These are phyloP conservation scores for Galium porrigens DNA, from an alignment of 305 asterid species.

Conservation along the genomic window DNA sequence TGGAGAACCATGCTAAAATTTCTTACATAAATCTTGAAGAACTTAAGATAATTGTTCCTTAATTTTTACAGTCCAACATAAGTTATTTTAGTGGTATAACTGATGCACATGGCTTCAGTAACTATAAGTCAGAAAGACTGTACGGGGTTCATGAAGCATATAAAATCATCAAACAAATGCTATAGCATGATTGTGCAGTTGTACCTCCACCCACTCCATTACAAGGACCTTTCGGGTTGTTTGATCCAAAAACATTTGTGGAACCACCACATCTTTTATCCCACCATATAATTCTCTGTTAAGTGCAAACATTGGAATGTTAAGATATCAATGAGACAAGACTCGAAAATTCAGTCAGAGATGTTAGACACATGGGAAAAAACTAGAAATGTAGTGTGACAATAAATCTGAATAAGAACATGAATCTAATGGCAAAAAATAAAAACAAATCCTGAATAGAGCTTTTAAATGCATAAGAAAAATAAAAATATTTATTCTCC, in stretches of 20 bases:
- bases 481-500: background rate
- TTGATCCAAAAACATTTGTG: constrained; percentile 57
- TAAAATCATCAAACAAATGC: background rate
- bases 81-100: background rate
- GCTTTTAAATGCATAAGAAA: background rate
- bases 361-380: background rate
- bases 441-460: background rate
- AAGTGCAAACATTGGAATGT: background rate
- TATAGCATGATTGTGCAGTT: constrained; percentile 12
- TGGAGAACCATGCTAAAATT: background rate
- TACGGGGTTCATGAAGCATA: background rate
- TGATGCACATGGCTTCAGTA: background rate
- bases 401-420: background rate
- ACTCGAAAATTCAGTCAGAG: background rate
- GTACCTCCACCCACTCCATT: constrained; percentile 94
- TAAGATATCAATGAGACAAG: background rate
- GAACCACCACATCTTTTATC: constrained; percentile 74
- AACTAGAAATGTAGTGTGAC: background rate
- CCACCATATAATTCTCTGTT: constrained; percentile 66
- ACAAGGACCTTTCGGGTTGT: constrained; percentile 76
- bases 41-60: background rate
- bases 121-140: background rate
- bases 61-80: background rate
- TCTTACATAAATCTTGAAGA: background rate
- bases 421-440: background rate